Percentiles rank a stretch among this genome's conserved stretches.
Evolutionary conservation across 768 basidiomycete species (phyloP).

Genomic region (Mycena floridula): DNA sequence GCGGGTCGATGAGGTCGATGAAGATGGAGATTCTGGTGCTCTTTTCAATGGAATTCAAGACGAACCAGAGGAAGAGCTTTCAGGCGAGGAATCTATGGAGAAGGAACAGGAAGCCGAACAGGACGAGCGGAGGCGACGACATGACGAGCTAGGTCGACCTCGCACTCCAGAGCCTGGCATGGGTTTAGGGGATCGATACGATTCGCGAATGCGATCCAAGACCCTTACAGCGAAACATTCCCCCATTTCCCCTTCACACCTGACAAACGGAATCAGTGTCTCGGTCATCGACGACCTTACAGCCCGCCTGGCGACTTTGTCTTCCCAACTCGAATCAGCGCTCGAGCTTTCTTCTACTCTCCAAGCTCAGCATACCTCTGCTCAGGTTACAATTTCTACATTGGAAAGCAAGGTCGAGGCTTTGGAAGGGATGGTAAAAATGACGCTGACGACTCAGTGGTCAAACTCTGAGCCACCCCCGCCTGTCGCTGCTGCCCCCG

Average conservation of each 20-base stretch:
- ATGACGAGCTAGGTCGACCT: conserved; percentile 62
- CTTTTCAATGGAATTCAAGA: not conserved
- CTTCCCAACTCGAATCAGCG: conserved; percentile 71
- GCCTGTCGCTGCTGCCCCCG: not conserved
- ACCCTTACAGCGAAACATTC: conserved; percentile 22
- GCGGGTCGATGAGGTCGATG: conserved; percentile 70
- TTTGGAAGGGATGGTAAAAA: conserved; percentile 59
- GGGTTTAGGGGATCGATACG: conserved; percentile 19
- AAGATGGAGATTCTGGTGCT: conserved; percentile 34
- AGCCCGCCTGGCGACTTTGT: conserved; percentile 52
- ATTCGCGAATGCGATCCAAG: conserved; percentile 32
- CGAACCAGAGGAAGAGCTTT: conserved; percentile 7
- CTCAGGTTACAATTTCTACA: conserved; percentile 65
- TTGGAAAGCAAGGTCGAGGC: conserved; percentile 63
- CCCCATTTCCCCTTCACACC: conserved; percentile 12
- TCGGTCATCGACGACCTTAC: conserved; percentile 51
- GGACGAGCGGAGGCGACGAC: conserved; percentile 46
- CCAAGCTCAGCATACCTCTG: conserved; percentile 71
- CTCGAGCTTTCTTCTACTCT: conserved; percentile 66
- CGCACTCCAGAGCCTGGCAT: conserved; percentile 76
- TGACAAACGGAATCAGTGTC: conserved; percentile 20
- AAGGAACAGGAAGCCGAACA: conserved; percentile 31
- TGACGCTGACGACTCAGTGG: conserved; percentile 33
- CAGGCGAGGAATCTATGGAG: conserved; percentile 21
- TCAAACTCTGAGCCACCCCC: not conserved